Conservation (phyloP, 495 filamentous ascomycete species). For the Penicillium odoratum region DNA sequence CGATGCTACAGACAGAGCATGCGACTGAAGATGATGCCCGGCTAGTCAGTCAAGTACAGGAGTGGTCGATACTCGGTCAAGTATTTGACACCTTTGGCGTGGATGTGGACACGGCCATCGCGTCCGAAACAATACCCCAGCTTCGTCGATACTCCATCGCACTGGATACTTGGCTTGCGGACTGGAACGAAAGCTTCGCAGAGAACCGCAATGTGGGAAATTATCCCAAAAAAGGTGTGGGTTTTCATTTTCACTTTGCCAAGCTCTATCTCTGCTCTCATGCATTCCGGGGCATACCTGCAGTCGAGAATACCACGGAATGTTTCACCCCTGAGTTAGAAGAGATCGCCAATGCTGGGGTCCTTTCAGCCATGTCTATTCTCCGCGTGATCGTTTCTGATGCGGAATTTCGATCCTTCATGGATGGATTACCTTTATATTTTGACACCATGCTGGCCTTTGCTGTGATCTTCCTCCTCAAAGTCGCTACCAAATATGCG, state of each 20-base stretch:
- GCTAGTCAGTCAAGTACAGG: slow-evolving; percentile 37
- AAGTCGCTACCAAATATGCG: slow-evolving; percentile 31
- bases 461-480: slow-evolving; percentile 36
- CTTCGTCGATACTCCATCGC: slow-evolving; percentile 29
- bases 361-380: slow-evolving; percentile 34
- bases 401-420: slow-evolving; percentile 28
- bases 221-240: slow-evolving; percentile 33
- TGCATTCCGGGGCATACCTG: slow-evolving; percentile 30
- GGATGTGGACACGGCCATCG: slow-evolving; percentile 34
- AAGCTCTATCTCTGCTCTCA: slow-evolving; percentile 41
- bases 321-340: slow-evolving; percentile 27
- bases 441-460: slow-evolving; percentile 41
- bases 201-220: slow-evolving; percentile 29
- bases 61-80: slow-evolving; percentile 33
- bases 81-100: slow-evolving; percentile 42
- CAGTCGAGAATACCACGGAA: slow-evolving; percentile 5
- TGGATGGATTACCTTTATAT: slow-evolving; percentile 36
- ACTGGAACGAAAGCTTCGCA: slow-evolving; percentile 32
- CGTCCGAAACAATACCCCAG: slow-evolving; percentile 22
- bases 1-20: slow-evolving; percentile 27
- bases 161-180: slow-evolving; percentile 34
- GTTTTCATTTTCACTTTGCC: slow-evolving; percentile 33
- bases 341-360: slow-evolving; percentile 32
- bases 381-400: slow-evolving; percentile 30
- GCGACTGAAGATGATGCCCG: slow-evolving; percentile 37